Conservation (phyloP, 2,329 filamentous ascomycete species). For the Berkeleyomyces basicola region DNA sequence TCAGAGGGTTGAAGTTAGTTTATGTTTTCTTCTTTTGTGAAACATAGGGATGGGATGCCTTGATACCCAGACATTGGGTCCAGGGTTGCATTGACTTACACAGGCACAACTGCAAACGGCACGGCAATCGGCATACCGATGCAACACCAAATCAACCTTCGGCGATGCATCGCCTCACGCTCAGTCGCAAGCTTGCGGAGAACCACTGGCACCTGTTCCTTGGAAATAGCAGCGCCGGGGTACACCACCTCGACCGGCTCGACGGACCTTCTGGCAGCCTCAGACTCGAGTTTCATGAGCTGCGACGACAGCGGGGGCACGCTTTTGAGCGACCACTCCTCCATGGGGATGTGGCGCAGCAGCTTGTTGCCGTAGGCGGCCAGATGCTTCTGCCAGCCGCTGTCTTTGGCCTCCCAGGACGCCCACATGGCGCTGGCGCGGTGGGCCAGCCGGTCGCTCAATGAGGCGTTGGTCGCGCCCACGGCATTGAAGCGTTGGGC, state of each 20-base stretch:
- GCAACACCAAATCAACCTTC: slow-evolving; percentile 64
- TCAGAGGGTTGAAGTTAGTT: background rate
- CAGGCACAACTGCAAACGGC: slow-evolving; percentile 67
- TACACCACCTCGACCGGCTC: slow-evolving; percentile 54
- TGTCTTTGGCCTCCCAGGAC: slow-evolving; percentile 68
- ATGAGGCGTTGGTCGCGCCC: slow-evolving; percentile 17
- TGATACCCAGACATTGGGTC: background rate
- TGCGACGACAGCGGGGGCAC: slow-evolving; percentile 56
- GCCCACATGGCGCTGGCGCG: slow-evolving; percentile 68
- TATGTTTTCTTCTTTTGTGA: background rate
- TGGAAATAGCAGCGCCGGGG: slow-evolving; percentile 51
- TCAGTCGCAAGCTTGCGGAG: slow-evolving; percentile 60
- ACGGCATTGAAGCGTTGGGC: slow-evolving; percentile 56
- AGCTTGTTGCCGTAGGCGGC: slow-evolving; percentile 75
- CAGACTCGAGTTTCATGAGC: slow-evolving; percentile 2
- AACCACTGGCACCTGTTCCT: slow-evolving; percentile 45
- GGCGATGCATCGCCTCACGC: slow-evolving; percentile 59
- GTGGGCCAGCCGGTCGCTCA: slow-evolving; percentile 49
- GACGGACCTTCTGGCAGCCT: slow-evolving; percentile 18
- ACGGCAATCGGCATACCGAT: slow-evolving; percentile 67
- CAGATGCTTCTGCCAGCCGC: slow-evolving; percentile 75
- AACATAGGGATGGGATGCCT: background rate
- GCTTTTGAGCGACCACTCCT: slow-evolving; percentile 96
- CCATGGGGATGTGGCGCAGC: slow-evolving; percentile 75
- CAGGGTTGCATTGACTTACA: slow-evolving; percentile 40